Percentiles rank a stretch among this genome's conserved stretches.
phyloP scores from a whole-genome alignment of 2,329 filamentous ascomycete genomes.

The Corynespora cassiicola region DNA sequence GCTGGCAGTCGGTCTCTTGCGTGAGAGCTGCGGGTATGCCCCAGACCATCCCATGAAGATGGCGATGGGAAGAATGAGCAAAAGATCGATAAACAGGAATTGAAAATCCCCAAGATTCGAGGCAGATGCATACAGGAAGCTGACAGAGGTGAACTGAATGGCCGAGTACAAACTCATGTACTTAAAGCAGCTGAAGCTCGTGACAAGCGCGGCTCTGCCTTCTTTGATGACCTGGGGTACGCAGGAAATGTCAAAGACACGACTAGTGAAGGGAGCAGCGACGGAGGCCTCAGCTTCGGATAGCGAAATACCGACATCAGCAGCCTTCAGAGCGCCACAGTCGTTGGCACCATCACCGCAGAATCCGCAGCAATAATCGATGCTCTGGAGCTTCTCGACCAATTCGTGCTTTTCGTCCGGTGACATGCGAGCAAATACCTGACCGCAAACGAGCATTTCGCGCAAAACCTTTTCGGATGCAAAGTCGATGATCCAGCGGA shows the following conservation, averaged over 20 bases:
- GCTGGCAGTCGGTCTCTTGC: conserved; percentile 88
- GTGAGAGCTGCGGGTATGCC: conserved; percentile 76
- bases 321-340: conserved; percentile 94
- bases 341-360: conserved; percentile 98
- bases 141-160: conserved; percentile 98
- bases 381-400: conserved; percentile 94
- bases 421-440: conserved; percentile 97
- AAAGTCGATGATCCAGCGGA: conserved; percentile 95
- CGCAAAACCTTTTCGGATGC: conserved; percentile 80
- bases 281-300: conserved; percentile 98
- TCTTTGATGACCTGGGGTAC: conserved; percentile 93
- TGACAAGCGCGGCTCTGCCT: conserved; percentile 93
- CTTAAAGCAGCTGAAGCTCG: conserved; percentile 99
- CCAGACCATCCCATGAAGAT: conserved; percentile 99
- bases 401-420: conserved; percentile 98
- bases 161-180: conserved; percentile 99
- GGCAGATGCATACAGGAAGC: conserved; percentile 91
- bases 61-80: conserved; percentile 92
- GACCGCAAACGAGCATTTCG: conserved; percentile 87
- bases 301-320: conserved; percentile 95
- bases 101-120: conserved; percentile 98
- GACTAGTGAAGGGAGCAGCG: conserved; percentile 95
- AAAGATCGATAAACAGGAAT: conserved; percentile 93
- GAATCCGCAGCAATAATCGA: conserved; percentile 94
- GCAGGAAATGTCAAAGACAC: conserved; percentile 94